Evolutionary conservation across 768 basidiomycete species (phyloP).

Genomic region (Russula sp.): DNA sequence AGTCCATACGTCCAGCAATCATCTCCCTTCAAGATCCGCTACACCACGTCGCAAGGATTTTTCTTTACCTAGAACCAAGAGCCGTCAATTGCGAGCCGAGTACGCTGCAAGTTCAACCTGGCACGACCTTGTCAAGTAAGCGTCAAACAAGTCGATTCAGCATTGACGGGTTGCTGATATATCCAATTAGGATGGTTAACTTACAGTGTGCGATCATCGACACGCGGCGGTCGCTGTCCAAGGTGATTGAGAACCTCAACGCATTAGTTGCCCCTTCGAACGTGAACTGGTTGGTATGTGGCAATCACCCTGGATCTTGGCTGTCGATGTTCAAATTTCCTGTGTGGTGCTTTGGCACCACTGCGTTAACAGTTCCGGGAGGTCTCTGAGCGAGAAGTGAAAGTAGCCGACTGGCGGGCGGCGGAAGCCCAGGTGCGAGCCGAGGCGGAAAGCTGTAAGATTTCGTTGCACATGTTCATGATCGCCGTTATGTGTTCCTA

Average conservation of each 20-base stretch:
- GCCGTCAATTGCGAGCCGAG: constrained; percentile 20
- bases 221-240: constrained; percentile 40
- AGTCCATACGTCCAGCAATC: constrained; percentile 30
- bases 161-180: not conserved
- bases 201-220: constrained; percentile 48
- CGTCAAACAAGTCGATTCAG: constrained; percentile 10
- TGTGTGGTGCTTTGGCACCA: constrained; percentile 21
- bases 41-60: constrained; percentile 10
- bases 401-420: constrained; percentile 36
- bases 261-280: constrained; percentile 31
- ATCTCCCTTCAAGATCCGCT: constrained; percentile 9
- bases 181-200: constrained; percentile 39
- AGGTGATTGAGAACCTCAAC: constrained; percentile 44
- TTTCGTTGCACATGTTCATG: constrained; percentile 24
- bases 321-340: not conserved
- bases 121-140: constrained; percentile 70
- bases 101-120: constrained; percentile 45
- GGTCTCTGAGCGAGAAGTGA: constrained; percentile 54
- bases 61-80: constrained; percentile 1
- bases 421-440: constrained; percentile 21
- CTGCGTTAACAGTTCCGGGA: constrained; percentile 52
- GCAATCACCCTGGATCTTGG: not conserved
- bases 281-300: constrained; percentile 10
- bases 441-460: constrained; percentile 37
- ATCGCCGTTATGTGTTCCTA: constrained; percentile 9